Evolutionary conservation across 2,329 filamentous ascomycete genomes (phyloP).

Genomic region (Dactylellina cionopaga): DNA sequence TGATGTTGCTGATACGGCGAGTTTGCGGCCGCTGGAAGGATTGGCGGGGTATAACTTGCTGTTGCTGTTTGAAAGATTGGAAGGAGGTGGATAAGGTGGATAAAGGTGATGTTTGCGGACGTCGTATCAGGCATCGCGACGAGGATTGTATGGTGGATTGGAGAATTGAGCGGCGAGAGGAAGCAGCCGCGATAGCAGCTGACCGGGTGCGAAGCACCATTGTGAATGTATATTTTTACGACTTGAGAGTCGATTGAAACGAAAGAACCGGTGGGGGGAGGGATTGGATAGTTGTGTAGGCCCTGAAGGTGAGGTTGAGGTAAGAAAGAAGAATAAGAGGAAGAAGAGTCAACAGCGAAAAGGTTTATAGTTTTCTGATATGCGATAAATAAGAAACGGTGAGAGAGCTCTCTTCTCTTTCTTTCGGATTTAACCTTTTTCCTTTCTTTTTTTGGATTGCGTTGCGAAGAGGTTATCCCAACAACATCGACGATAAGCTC

Average conservation of each 20-base stretch:
- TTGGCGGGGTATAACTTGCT: neutral
- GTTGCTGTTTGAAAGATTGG: conserved; percentile 19
- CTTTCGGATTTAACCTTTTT: neutral
- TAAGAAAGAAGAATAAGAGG: neutral
- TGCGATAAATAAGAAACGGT: neutral
- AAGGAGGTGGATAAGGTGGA: conserved; percentile 27
- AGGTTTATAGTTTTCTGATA: neutral
- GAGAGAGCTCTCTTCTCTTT: neutral
- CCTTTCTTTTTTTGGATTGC: neutral
- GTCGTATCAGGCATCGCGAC: conserved; percentile 32
- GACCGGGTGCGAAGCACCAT: conserved; percentile 53
- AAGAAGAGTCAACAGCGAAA: neutral
- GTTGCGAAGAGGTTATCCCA: neutral
- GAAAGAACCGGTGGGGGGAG: no score
- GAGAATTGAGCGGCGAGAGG: conserved; percentile 45
- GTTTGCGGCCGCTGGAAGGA: conserved; percentile 3
- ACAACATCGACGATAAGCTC: conserved; percentile 2
- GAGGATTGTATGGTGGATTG: conserved; percentile 40
- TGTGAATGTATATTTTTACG: conserved; percentile 1
- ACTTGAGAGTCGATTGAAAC: no score
- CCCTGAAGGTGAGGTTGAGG: neutral
- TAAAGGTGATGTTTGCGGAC: conserved; percentile 17
- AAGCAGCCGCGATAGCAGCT: conserved; percentile 38
- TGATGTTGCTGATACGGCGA: conserved; percentile 20
- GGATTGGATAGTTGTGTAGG: no score